Evolutionary conservation across 2,329 filamentous ascomycete species (phyloP), one percentile per base, ranked within the genome.

Genomic region (Ophiostoma sp.): DNA sequence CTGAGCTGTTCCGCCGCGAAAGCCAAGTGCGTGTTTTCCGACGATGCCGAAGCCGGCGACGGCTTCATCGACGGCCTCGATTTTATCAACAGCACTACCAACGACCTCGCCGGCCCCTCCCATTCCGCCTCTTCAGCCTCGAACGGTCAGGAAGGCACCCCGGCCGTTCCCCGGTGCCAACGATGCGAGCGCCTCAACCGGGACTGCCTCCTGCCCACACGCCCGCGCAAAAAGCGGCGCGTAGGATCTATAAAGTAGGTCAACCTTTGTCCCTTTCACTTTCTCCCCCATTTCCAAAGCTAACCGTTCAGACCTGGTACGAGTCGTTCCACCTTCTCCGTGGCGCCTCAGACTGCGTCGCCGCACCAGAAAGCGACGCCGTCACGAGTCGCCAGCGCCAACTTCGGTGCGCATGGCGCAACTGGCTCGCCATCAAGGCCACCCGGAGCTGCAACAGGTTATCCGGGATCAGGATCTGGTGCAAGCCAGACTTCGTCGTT

Each of bases 1-100:
- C 75, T 76, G 15, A 76, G 73, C 72, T 78, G 76, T 55, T 77
- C 76, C 1, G 70, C 75, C 3, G 75, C 78, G 45, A 78, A 78
- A 59, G 75, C 77, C 31, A 77, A 76, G 71, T 78, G 78, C 25
- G 76, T 78, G 11, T 76, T 75, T n/a, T 74, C 74, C 2, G 76
- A 77, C 11, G 77, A 74, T 9, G 69, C 50, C 15, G 74, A 72
- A 12, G 55, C 25, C 19, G 69, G 22, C n/a, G 74, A 70, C 48
- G 73, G 70, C 45, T 69, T 69, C 6, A 45, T 45, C 28, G 36
- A 64, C 11, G 68, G 50, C 17, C 57, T 39, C 11, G 73, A 72
- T 39, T 71, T 69, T 42, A 59, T 68, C 68, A 69, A 72, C 50
- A 61, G 36, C 28, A 52, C 45, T 5, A 42, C 33, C 28, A 64